Evolutionary conservation across 345 rosid genomes (phyloP), one percentile per base, ranked within the genome.

Genomic region (Jatropha curcas): DNA sequence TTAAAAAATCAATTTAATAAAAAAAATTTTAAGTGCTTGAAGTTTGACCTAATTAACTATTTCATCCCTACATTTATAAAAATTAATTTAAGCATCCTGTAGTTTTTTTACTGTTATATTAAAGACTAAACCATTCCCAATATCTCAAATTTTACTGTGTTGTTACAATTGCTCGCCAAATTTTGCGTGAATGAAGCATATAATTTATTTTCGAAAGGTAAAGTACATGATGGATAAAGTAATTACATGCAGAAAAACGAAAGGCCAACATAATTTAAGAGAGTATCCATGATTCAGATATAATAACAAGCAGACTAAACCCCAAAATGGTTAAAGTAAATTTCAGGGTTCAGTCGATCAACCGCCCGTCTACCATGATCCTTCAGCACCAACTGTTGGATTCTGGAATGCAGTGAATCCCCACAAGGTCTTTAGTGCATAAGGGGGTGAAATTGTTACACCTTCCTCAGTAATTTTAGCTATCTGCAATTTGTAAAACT

Each of bases 381-480:
- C 99, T 80, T 91, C 90, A 60, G 98, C 98, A 61, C 98, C 90
- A 60, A 75, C 89, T 5, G 94, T 78, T 43, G 98, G 99, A 82
- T 95, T 91, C 74, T 84, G 70, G 72, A 88, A 95, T 39, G 98
- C 89, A n/a, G 86, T 55, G 70, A 88, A 91, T 46, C 87, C 94
- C 99, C 99, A 95, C 82, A 71, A 85, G 2, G 98, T 92, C 83
- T 86, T 95, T 87, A 95, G 73, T 25, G 99, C 76, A 80, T 95
- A 95, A 24, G 99, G 94, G 78, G 79, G 98, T 4, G 91, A 91
- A 9, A 92, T 68, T 2, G 98, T 92, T 11, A 85, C 88, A 0
- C 98, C 97, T 85, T 90, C 96, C 74, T 88, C 97, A 0, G 99
- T 92, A 61, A 92, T 89, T 85, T 95, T 95, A 12, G 99, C 87